These are phyloP conservation scores for Porcisia deanei DNA, from an alignment of 208 protist species.

Conservation along the genomic window DNA sequence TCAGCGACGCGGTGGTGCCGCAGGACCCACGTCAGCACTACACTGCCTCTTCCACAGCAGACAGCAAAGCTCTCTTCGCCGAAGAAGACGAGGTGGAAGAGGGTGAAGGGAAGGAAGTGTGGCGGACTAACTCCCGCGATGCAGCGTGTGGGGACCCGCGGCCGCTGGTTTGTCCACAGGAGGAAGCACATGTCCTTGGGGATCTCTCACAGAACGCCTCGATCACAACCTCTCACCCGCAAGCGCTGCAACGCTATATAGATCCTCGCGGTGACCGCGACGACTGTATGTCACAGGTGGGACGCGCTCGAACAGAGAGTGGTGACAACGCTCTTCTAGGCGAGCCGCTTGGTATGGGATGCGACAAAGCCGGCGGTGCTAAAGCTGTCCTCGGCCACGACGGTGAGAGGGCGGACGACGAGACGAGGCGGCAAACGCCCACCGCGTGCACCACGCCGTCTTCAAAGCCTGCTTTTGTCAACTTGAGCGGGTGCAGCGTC, in stretches of 20 bases:
- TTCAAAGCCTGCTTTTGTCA: neutral
- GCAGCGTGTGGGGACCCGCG: neutral
- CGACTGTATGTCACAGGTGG: neutral
- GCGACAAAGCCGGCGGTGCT: neutral
- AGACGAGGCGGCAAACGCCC: neutral
- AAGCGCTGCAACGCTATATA: neutral
- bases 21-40: neutral
- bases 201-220: conserved; percentile 13
- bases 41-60: conserved; percentile 13
- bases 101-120: neutral
- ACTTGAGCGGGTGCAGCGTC: neutral
- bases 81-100: conserved; percentile 20
- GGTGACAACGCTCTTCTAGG: conserved; percentile 8
- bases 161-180: neutral
- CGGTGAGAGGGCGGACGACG: neutral
- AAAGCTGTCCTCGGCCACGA: neutral
- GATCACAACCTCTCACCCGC: conserved; percentile 7
- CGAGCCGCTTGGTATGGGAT: neutral
- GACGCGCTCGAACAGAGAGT: neutral
- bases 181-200: conserved; percentile 20
- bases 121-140: neutral
- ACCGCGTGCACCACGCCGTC: conserved; percentile 10
- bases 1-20: neutral
- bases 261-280: neutral
- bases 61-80: conserved; percentile 22